Percentiles rank a stretch among this genome's conserved stretches.
Evolutionary conservation across 208 protist genomes (phyloP).

Genomic region (Leishmania lainsoni): DNA sequence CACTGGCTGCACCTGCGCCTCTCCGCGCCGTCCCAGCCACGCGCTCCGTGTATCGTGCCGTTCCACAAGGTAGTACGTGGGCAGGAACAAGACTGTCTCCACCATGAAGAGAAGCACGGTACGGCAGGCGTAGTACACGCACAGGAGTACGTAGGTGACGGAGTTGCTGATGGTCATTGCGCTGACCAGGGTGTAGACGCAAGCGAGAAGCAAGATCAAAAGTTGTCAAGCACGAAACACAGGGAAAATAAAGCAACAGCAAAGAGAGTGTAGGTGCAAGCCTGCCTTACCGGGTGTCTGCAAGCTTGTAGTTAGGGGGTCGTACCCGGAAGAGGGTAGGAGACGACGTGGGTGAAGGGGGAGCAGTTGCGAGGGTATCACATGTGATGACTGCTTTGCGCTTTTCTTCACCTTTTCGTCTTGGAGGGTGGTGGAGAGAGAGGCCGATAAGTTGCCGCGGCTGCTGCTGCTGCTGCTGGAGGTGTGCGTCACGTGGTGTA

Average conservation of each 20-base stretch:
- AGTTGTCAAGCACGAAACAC: background rate
- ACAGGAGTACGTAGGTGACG: slow-evolving; percentile 16
- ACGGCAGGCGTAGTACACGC: slow-evolving; percentile 23
- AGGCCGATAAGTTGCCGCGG: background rate
- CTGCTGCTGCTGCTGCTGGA: background rate
- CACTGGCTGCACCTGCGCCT: slow-evolving; percentile 32
- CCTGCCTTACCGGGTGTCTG: background rate
- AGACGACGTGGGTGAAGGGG: background rate
- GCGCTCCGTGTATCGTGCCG: slow-evolving; percentile 23
- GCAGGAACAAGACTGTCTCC: slow-evolving; percentile 27
- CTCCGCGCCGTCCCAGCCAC: slow-evolving; percentile 26
- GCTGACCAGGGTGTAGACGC: background rate
- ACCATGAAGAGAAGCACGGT: slow-evolving; percentile 16
- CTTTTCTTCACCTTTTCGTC: background rate
- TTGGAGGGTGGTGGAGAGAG: background rate
- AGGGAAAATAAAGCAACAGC: background rate
- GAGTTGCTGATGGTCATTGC: slow-evolving; percentile 11
- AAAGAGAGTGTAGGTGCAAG: background rate
- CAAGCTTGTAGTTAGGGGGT: background rate
- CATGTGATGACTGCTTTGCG: background rate
- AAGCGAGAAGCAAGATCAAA: too few relatives aligned
- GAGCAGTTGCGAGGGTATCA: too few relatives aligned
- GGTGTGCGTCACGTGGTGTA: background rate
- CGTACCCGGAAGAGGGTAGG: background rate
- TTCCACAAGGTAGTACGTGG: slow-evolving; percentile 22